Base-by-base conservation (phyloP, 2,329 filamentous ascomycete species). In the Magnaporthiopsis poae region DNA sequence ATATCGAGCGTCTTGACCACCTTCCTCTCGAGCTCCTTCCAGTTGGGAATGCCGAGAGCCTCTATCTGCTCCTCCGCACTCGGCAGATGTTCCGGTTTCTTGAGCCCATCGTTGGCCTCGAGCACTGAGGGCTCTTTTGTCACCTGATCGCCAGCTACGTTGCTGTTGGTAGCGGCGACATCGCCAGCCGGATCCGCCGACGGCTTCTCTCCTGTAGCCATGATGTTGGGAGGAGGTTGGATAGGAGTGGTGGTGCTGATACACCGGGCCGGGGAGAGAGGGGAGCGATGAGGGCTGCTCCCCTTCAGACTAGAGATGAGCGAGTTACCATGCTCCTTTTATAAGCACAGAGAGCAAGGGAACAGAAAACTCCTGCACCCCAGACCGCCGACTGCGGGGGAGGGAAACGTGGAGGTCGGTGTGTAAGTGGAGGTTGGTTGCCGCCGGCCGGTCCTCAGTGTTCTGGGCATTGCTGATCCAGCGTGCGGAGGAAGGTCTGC, bases 41-140 rank as follows among this genome's bases (percentile, higher is more conserved):
- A 63, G 62, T 63, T 63, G n/a, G 62, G 33, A 7, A 63, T 63
- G 7, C 62, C 62, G 13, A 52, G 62, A 29, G 62, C 62, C 18
- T 63, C 62, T 29, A 63, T 63, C 9, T 63, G 62, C 62, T 63
- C 62, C 3, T 63, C 62, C 15, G 35, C 21, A 11, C 21, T 52
- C 5, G 62, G 62, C 1, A 63, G 35, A 29, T 63, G 33, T 46
- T 29, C 27, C n/a, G 18, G 35, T 29, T 63, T 63, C 25, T 52
- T 46, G 5, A 63, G 36, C 13, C 25, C 21, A 63, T 63, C 62
- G 35, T 63, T 63, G 25, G 62, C 62, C 35, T 63, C 62, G 7
- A 63, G 35, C 11, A 63, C 25, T 15, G 29, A 36, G 1, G 62
- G 62, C 11, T 63, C 62, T 1, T 5, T 46, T 18, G 36, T 36